Evolutionary conservation across 495 filamentous ascomycete species (phyloP).

Genomic region (Monascus purpureus): DNA sequence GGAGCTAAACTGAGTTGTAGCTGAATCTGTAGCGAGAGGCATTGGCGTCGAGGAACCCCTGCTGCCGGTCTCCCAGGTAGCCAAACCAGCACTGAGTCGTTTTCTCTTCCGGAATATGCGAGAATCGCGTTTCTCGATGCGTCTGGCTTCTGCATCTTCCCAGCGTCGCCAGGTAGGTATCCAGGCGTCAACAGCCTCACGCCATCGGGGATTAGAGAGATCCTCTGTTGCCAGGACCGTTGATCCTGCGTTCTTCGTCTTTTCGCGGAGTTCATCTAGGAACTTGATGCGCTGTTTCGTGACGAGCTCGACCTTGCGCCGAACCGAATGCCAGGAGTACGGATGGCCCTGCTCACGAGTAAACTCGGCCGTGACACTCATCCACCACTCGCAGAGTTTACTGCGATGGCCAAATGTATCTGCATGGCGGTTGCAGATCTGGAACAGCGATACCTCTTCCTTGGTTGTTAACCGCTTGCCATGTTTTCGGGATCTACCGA

Average conservation of each 20-base stretch:
- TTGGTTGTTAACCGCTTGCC: conserved; percentile 29
- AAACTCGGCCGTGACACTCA: conserved; percentile 26
- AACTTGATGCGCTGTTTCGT: conserved; percentile 32
- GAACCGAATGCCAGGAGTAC: conserved; percentile 35
- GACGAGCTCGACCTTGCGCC: conserved; percentile 30
- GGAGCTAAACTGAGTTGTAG: neutral
- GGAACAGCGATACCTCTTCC: conserved; percentile 30
- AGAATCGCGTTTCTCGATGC: conserved; percentile 30
- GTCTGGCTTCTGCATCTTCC: conserved; percentile 23
- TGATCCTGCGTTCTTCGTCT: conserved; percentile 8
- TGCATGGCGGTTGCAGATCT: conserved; percentile 29
- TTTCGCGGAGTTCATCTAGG: conserved; percentile 23
- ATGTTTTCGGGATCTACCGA: conserved; percentile 18
- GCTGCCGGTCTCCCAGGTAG: neutral
- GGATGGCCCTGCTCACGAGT: conserved; percentile 24
- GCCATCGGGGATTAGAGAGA: conserved; percentile 26
- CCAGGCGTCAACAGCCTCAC: conserved; percentile 27
- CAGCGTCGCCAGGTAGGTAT: conserved; percentile 31
- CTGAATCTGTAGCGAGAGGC: neutral
- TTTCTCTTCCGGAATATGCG: conserved; percentile 25
- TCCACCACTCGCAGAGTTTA: conserved; percentile 36
- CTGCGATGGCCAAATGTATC: conserved; percentile 28
- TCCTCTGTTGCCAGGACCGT: conserved; percentile 8
- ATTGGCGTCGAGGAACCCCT: neutral
- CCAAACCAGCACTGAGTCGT: neutral